Evolutionary conservation across 768 basidiomycete genomes (phyloP).

Genomic region (Lactifluus volemus): DNA sequence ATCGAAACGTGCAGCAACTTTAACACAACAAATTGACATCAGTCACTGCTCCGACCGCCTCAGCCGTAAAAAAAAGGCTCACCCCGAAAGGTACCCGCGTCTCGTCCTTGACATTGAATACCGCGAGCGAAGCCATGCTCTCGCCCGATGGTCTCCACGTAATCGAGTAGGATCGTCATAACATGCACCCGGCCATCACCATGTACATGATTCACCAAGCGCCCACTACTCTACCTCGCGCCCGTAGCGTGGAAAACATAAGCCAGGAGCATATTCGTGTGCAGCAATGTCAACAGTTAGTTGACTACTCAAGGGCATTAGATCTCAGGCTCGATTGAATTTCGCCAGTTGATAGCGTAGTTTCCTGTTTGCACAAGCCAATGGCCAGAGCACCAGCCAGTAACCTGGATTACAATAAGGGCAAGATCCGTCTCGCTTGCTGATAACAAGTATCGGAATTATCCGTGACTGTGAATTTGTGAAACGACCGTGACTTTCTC

Average conservation of each 20-base stretch:
- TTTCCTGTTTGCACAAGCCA: too few species aligned
- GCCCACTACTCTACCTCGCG: constrained; percentile 20
- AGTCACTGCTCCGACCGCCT: background rate
- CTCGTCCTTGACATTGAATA: constrained; percentile 10
- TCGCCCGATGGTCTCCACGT: constrained; percentile 9
- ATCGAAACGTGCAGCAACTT: constrained; percentile 13
- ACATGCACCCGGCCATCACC: constrained; percentile 15
- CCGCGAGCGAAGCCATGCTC: constrained; percentile 13
- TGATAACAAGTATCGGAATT: too few species aligned
- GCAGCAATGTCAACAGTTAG: too few species aligned
- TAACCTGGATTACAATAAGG: too few species aligned
- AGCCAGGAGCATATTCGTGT: constrained; percentile 1
- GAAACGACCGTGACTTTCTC: too few species aligned
- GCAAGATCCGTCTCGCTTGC: too few species aligned
- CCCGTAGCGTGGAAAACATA: constrained; percentile 13
- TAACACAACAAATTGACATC: background rate
- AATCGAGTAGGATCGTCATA: constrained; percentile 14
- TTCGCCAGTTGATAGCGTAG: too few species aligned
- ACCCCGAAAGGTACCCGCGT: constrained; percentile 15
- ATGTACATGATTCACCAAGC: constrained; percentile 20
- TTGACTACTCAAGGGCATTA: too few species aligned
- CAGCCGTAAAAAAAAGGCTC: background rate
- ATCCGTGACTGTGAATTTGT: too few species aligned
- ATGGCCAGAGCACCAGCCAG: too few species aligned
- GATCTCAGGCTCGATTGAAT: too few species aligned